Evolutionary conservation across 208 protist species (phyloP).

Genomic region (Trypanosoma theileri): DNA sequence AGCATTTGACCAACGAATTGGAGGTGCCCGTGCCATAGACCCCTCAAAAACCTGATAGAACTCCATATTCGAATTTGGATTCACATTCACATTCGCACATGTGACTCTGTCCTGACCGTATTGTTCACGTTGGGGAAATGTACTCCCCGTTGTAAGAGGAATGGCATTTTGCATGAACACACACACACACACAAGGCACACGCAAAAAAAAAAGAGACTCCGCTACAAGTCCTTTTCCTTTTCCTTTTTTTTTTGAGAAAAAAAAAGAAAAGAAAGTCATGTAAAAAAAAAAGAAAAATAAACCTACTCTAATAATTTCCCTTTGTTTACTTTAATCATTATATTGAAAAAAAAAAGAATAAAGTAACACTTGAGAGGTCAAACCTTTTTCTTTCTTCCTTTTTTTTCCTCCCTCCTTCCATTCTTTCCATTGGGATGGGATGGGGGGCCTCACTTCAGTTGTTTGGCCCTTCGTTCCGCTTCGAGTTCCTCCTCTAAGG

Average conservation of each 20-base stretch:
- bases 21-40: not conserved
- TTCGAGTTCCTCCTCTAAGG: conserved; percentile 75
- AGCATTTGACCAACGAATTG: not conserved
- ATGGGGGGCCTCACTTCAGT: not conserved
- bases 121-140: too few relatives aligned
- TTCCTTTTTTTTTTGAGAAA: too few relatives aligned
- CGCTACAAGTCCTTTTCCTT: too few relatives aligned
- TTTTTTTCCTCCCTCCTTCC: not conserved
- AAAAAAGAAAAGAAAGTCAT: too few relatives aligned
- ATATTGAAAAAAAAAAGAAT: not conserved
- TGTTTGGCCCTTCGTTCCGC: conserved; percentile 30
- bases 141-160: too few relatives aligned
- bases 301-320: too few relatives aligned
- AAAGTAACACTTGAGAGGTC: not conserved
- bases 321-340: not conserved
- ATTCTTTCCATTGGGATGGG: not conserved
- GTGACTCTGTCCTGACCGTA: too few relatives aligned
- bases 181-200: too few relatives aligned
- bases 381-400: not conserved
- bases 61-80: not conserved
- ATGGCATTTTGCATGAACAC: too few relatives aligned
- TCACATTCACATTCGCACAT: not conserved
- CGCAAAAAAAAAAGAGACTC: too few relatives aligned
- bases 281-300: too few relatives aligned
- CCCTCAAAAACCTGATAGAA: not conserved